phyloP scores from a whole-genome alignment of 2,329 filamentous ascomycete species.

The Cercospora brassicicola region DNA sequence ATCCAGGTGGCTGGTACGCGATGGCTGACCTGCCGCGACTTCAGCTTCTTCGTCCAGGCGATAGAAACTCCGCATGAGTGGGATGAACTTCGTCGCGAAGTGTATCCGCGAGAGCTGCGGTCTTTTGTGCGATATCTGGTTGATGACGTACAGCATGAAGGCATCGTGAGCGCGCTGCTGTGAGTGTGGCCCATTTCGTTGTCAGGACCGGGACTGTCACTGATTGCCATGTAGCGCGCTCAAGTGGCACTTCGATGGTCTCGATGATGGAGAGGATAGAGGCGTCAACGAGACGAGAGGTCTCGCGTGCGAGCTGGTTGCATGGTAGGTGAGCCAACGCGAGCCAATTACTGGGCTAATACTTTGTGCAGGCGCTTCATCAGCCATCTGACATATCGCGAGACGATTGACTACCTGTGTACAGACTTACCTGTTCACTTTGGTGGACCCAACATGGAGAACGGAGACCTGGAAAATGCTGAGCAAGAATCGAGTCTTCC shows the following conservation, averaged over 20 bases:
- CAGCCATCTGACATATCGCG: conserved; percentile 67
- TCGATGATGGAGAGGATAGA: conserved; percentile 61
- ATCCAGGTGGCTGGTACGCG: conserved; percentile 10
- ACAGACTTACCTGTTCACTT: conserved; percentile 58
- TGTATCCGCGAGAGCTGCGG: conserved; percentile 58
- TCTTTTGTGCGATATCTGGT: conserved; percentile 66
- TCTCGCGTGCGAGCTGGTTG: conserved; percentile 76
- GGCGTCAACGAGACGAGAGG: conserved; percentile 68
- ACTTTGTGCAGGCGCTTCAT: conserved; percentile 59
- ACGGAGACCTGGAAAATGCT: conserved; percentile 25
- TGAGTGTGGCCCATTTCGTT: conserved; percentile 40
- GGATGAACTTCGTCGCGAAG: conserved; percentile 69
- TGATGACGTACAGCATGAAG: conserved; percentile 64
- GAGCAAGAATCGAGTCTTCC: conserved; percentile 6
- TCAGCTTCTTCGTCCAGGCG: conserved; percentile 62
- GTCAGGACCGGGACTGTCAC: neutral
- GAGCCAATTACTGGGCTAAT: neutral
- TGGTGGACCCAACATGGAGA: conserved; percentile 1
- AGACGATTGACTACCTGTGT: conserved; percentile 72
- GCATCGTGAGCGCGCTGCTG: conserved; percentile 72
- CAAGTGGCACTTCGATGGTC: conserved; percentile 69
- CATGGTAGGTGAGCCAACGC: conserved; percentile 49
- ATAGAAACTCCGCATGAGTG: conserved; percentile 68
- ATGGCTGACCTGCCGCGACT: conserved; percentile 14
- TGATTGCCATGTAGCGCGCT: conserved; percentile 56